Base-by-base conservation (phyloP, 1,139 yeast species). In the Chernovozyma sophiae-reginae region DNA sequence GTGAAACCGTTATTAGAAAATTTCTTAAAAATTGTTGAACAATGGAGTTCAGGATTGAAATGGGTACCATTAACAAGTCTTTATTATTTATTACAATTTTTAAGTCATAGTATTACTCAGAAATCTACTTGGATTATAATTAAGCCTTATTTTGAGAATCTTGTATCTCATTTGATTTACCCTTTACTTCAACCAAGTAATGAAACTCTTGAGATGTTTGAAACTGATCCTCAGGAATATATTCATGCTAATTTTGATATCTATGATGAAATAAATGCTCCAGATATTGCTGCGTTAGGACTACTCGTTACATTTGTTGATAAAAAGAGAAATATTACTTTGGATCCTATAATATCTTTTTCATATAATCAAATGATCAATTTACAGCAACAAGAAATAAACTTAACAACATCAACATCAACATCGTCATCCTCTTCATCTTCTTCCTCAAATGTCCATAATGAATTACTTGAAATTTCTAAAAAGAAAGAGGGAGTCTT, bases 191-290 rank as follows among this genome's bases (percentile, higher is more conserved):
- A 86, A 44, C 90, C 95, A 10, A 71, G 75, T 16, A 85, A 84
- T 42, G 77, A 74, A 11, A 78, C 77, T 19, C 65, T 89, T 42
- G 95, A 86, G 45, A 62, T 78, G 25, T 90, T 86, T 62, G 96
- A 89, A 44, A 78, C 75, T 43, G 97, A 92, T 53, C 97, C 97
- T 5, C 85, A 79, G 40, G 97, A 90, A 57, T 92, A 89, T 55
- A 85, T 92, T 44, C 90, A 86, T 58, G 72, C 83, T 47, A 78
- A 80, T 41, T 72, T 87, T 52, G 95, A 87, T 54, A 63, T 77
- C 25, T 76, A 76, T 55, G 83, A 78, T 38, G 81, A 74, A 39
- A 65, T 62, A 31, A 66, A 72, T 41, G 69, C 81, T 12, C 83
- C 87, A n/a, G 87, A 82, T 53, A 62, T 74, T 35, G 86, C 89